Percentiles rank a stretch among this genome's conserved stretches.
Conservation (phyloP, 2,329 filamentous ascomycete species). For the Paecilomyces niveus region DNA sequence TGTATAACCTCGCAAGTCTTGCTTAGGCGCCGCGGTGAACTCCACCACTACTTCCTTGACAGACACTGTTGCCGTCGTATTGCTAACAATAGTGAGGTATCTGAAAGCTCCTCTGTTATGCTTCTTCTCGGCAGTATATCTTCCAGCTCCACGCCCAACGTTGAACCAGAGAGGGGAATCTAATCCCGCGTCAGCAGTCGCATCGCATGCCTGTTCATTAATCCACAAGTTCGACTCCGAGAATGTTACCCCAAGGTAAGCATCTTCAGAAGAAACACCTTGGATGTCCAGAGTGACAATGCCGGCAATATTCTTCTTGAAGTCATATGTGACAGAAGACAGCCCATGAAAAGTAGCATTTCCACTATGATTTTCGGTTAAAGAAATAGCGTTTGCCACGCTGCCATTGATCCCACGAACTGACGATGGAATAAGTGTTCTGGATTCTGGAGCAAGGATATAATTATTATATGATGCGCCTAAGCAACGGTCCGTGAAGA, state of each 20-base stretch:
- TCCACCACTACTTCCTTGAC: too few relatives aligned
- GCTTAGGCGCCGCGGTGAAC: too few relatives aligned
- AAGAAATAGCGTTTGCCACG: conserved; percentile 11
- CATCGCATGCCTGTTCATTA: conserved; percentile 39
- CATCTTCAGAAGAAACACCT: conserved; percentile 12
- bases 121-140: too few relatives aligned
- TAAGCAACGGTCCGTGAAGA: neutral
- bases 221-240: conserved; percentile 42
- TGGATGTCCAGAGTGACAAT: conserved; percentile 27
- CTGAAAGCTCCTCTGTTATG: too few relatives aligned
- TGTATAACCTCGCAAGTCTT: too few relatives aligned
- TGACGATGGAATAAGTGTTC: neutral
- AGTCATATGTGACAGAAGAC: conserved; percentile 34
- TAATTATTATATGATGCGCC: neutral
- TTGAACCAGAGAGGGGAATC: conserved; percentile 46
- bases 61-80: too few relatives aligned
- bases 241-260: conserved; percentile 34
- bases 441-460: neutral
- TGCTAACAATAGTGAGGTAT: too few relatives aligned
- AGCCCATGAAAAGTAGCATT: conserved; percentile 12
- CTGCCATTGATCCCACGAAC: conserved; percentile 13
- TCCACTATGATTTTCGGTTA: neutral
- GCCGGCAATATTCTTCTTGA: conserved; percentile 33
- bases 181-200: conserved; percentile 39
- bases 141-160: conserved; percentile 9